These are phyloP conservation scores for Aspergillus ostianus DNA, from an alignment of 495 filamentous ascomycete genomes.

Conservation along the genomic window DNA sequence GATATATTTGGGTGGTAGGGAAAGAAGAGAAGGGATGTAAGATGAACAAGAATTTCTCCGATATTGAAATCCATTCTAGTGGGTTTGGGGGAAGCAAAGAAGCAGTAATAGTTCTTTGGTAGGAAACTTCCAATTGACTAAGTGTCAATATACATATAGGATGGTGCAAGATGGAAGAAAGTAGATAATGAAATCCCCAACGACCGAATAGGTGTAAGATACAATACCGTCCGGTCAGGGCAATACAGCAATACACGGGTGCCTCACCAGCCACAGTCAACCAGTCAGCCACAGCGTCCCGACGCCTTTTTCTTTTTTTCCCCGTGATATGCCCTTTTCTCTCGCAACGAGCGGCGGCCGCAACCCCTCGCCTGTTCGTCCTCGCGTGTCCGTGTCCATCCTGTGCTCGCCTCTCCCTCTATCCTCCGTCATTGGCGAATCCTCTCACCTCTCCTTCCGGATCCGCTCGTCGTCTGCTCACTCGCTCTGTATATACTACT, in stretches of 20 bases:
- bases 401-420: constrained; percentile 3
- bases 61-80: too few species aligned
- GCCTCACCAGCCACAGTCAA: constrained; percentile 17
- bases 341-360: constrained; percentile 22
- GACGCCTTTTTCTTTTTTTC: constrained; percentile 13
- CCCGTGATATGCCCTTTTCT: constrained; percentile 23
- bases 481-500: constrained; percentile 26
- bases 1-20: neutral
- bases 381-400: constrained; percentile 10
- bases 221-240: constrained; percentile 1
- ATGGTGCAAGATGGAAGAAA: too few species aligned
- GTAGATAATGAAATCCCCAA: too few species aligned
- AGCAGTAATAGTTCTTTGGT: too few species aligned
- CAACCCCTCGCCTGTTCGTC: constrained; percentile 20
- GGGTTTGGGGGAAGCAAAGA: too few species aligned
- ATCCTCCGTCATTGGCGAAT: neutral
- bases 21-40: too few species aligned
- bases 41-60: too few species aligned
- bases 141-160: too few species aligned
- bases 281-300: constrained; percentile 11
- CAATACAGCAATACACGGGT: neutral
- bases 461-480: constrained; percentile 8
- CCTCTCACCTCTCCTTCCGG: neutral
- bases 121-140: too few species aligned
- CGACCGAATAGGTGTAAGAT: too few species aligned